These are phyloP conservation scores for Boletus edulis DNA, from an alignment of 768 basidiomycete species.

Conservation along the genomic window DNA sequence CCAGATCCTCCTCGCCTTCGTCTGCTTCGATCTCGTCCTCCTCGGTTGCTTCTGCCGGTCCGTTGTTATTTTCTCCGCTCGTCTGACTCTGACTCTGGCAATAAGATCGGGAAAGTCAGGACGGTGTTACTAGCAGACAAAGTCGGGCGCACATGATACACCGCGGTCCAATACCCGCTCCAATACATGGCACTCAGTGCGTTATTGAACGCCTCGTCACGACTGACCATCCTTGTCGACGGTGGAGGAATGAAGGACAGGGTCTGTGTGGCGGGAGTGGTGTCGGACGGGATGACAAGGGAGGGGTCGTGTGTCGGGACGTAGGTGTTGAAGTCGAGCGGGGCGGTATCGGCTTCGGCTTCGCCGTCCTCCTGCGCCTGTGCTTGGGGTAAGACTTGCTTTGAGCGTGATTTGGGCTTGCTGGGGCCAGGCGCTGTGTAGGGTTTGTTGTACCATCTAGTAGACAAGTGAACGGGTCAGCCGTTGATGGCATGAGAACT, in stretches of 20 bases:
- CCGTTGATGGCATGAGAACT: background rate
- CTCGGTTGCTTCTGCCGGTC: constrained; percentile 28
- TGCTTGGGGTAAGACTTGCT: background rate
- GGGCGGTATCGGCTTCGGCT: constrained; percentile 50
- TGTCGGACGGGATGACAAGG: constrained; percentile 41
- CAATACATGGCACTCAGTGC: constrained; percentile 83
- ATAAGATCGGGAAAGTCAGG: constrained; percentile 1
- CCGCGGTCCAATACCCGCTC: constrained; percentile 85
- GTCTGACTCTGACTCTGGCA: constrained; percentile 26
- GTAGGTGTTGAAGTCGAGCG: constrained; percentile 68
- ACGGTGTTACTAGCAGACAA: background rate
- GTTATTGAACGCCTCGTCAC: constrained; percentile 74
- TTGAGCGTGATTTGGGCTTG: constrained; percentile 1
- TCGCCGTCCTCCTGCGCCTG: background rate
- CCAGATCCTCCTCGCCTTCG: constrained; percentile 25
- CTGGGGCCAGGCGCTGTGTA: constrained; percentile 9
- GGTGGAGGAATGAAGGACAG: constrained; percentile 32
- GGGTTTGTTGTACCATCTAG: constrained; percentile 80
- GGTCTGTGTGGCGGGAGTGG: background rate
- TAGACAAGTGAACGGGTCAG: background rate
- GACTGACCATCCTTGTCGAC: constrained; percentile 44
- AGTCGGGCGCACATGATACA: constrained; percentile 65
- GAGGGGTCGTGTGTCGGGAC: constrained; percentile 69
- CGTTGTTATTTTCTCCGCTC: constrained; percentile 15
- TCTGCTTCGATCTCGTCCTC: constrained; percentile 28